A percentile compares a stretch with the other conserved stretches of the same genome.
Conservation (phyloP, 1,284 basidiomycete genomes). For the Athelia sp. region DNA sequence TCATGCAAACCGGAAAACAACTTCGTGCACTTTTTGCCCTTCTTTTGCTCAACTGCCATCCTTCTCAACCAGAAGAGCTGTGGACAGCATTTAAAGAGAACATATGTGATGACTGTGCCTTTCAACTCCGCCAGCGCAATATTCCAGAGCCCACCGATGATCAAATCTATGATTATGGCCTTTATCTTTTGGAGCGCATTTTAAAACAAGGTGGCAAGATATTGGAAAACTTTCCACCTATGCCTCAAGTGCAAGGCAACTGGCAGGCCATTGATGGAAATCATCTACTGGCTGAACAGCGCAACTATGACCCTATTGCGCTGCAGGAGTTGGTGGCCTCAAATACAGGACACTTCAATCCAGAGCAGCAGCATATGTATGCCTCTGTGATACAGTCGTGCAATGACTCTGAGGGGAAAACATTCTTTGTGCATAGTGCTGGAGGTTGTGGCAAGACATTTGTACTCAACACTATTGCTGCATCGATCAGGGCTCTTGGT, state of each 20-base stretch:
- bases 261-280: conserved; percentile 26
- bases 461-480: conserved; percentile 27
- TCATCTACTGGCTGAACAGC: conserved; percentile 32
- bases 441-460: conserved; percentile 49
- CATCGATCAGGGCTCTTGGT: conserved; percentile 26
- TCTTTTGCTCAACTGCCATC: conserved; percentile 23
- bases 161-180: conserved; percentile 34
- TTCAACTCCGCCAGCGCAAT: conserved; percentile 11
- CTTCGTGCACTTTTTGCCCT: conserved; percentile 26
- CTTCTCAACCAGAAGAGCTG: conserved; percentile 18
- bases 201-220: conserved; percentile 19
- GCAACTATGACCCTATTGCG: conserved; percentile 22
- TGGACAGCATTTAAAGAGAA: conserved; percentile 25
- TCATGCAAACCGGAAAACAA: conserved; percentile 20
- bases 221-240: conserved; percentile 21
- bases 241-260: conserved; percentile 23
- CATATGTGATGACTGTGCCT: conserved; percentile 36
- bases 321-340: conserved; percentile 10
- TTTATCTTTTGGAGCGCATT: conserved; percentile 26
- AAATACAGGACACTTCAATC: conserved; percentile 25
- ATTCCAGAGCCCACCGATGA: conserved; percentile 19
- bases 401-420: conserved; percentile 13
- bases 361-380: conserved; percentile 29
- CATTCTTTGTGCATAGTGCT: conserved; percentile 40
- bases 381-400: conserved; percentile 27